Conservation (phyloP, 108 stramenopile species). For the Skeletonema marinoi region DNA sequence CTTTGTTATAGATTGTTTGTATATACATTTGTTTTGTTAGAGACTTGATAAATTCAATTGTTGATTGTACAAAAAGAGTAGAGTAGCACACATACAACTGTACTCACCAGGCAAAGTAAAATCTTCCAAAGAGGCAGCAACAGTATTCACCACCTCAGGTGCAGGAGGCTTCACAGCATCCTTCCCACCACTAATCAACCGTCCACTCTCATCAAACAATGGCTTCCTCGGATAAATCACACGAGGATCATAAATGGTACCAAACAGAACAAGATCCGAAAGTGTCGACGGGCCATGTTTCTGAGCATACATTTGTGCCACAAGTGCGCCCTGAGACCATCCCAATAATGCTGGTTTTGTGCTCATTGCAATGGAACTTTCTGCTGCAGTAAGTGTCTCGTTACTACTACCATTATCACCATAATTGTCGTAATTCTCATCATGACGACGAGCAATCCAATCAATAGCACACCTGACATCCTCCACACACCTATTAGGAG, state of each 20-base stretch:
- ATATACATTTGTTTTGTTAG: not conserved
- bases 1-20: not conserved
- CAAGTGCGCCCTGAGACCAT: slow-evolving; percentile 88
- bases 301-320: slow-evolving; percentile 88
- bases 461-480: slow-evolving; percentile 78
- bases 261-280: slow-evolving; percentile 79
- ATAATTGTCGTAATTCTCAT: not conserved
- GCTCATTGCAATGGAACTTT: slow-evolving; percentile 19
- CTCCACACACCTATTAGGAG: slow-evolving; percentile 71
- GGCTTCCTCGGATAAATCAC: slow-evolving; percentile 76
- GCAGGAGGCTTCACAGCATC: slow-evolving; percentile 21
- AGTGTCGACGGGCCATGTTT: slow-evolving; percentile 33
- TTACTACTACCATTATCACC: no score
- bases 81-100: not conserved
- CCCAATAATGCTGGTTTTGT: slow-evolving; percentile 62
- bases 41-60: not conserved
- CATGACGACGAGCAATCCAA: slow-evolving; percentile 70
- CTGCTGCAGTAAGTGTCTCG: not conserved
- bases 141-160: slow-evolving; percentile 54
- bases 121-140: slow-evolving; percentile 77
- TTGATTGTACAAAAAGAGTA: not conserved
- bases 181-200: not conserved
- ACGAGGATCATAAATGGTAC: slow-evolving; percentile 83
- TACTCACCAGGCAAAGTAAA: slow-evolving; percentile 75
- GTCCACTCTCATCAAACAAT: slow-evolving; percentile 43